Conservation (phyloP, 768 basidiomycete species). For the Auricularia auricula-judae region DNA sequence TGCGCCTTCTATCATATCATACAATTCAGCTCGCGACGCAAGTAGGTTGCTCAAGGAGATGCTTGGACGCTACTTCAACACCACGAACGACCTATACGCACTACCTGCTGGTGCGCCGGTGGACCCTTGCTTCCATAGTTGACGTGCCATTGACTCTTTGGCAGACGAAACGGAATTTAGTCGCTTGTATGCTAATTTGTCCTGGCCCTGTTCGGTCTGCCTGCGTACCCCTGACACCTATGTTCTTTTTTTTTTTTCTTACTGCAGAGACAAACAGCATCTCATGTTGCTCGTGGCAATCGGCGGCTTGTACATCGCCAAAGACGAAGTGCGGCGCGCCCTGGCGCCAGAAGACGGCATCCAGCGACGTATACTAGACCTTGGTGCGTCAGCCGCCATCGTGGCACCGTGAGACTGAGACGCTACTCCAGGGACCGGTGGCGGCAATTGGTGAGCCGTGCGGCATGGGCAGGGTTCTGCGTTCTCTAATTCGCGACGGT, state of each 20-base stretch:
- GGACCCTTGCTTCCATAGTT: background rate
- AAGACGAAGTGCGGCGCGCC: conserved; percentile 17
- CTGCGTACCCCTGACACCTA: background rate
- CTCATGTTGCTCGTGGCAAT: conserved; percentile 6
- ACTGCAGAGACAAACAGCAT: conserved; percentile 4
- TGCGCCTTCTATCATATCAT: conserved; percentile 1
- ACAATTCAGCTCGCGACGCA: background rate
- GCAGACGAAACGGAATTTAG: background rate
- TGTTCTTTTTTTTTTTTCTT: background rate
- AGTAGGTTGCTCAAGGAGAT: background rate
- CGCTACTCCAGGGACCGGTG: conserved; percentile 14
- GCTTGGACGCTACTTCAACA: background rate
- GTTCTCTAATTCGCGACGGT: background rate
- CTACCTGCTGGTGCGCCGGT: conserved; percentile 1
- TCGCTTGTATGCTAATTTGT: background rate
- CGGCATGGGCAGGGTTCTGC: background rate
- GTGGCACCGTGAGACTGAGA: background rate
- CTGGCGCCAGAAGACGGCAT: conserved; percentile 16
- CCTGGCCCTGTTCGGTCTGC: no score
- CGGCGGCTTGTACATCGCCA: conserved; percentile 17
- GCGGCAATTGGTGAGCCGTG: conserved; percentile 21
- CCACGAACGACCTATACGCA: conserved; percentile 2
- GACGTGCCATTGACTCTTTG: background rate
- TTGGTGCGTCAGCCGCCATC: conserved; percentile 6
- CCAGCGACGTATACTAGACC: conserved; percentile 18